phyloP scores from a whole-genome alignment of 495 filamentous ascomycete species.

The Penicillium psychrofluorescens region DNA sequence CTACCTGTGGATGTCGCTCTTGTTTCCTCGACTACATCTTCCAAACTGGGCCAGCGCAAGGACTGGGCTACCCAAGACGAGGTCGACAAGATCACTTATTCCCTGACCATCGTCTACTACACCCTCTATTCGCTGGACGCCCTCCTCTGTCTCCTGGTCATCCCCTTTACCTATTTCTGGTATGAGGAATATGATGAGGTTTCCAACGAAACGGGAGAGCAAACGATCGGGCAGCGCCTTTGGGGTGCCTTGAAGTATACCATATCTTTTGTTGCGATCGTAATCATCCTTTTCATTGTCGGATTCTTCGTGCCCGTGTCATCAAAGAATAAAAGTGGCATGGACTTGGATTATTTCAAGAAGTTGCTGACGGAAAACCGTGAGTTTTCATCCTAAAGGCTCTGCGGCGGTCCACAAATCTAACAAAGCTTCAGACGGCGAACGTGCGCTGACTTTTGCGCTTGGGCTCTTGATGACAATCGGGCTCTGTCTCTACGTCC shows the following conservation, averaged over 20 bases:
- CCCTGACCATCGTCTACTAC: constrained; percentile 87
- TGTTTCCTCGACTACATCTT: constrained; percentile 77
- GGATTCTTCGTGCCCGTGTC: constrained; percentile 85
- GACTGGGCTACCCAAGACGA: constrained; percentile 82
- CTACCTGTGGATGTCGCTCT: constrained; percentile 93
- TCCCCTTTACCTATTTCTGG: constrained; percentile 97
- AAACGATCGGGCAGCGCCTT: constrained; percentile 59
- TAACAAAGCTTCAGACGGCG: constrained; percentile 53
- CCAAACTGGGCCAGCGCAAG: constrained; percentile 74
- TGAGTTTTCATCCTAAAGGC: constrained; percentile 24
- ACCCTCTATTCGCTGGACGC: constrained; percentile 87
- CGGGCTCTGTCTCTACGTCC: constrained; percentile 73
- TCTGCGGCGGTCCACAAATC: not conserved
- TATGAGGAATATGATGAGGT: constrained; percentile 95
- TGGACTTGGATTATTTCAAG: constrained; percentile 88
- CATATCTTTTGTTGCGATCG: constrained; percentile 68
- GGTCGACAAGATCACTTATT: constrained; percentile 67
- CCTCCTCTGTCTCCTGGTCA: constrained; percentile 78
- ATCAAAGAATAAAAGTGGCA: constrained; percentile 48
- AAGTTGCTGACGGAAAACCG: constrained; percentile 73
- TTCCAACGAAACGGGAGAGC: constrained; percentile 66
- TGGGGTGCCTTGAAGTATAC: constrained; percentile 90
- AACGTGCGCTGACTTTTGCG: constrained; percentile 84
- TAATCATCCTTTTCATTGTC: constrained; percentile 78
- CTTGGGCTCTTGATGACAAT: constrained; percentile 78